phyloP scores from a whole-genome alignment of 2,329 filamentous ascomycete species.

The Coleophoma cylindrospora region DNA sequence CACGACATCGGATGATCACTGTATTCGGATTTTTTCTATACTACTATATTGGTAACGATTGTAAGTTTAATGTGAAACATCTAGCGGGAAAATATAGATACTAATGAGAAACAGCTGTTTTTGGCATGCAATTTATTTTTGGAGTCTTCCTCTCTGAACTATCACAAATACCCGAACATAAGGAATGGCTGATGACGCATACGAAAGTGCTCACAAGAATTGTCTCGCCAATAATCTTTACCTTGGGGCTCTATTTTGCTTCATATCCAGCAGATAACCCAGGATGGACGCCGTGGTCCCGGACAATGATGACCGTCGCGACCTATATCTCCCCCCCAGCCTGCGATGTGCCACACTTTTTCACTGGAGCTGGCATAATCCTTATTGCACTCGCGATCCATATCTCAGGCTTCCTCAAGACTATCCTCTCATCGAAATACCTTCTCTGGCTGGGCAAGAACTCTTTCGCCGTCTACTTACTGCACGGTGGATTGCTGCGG shows the following conservation, averaged over 20 bases:
- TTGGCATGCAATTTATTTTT: conserved; percentile 55
- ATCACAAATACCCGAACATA: conserved; percentile 43
- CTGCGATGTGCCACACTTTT: conserved; percentile 43
- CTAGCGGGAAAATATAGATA: background rate
- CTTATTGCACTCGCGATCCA: conserved; percentile 46
- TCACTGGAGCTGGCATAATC: conserved; percentile 42
- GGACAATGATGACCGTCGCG: conserved; percentile 35
- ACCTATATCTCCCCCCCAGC: conserved; percentile 38
- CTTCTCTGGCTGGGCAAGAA: conserved; percentile 60
- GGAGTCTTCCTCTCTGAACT: conserved; percentile 59
- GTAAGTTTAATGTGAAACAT: conserved; percentile 9
- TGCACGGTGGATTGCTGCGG: conserved; percentile 57
- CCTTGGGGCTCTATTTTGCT: conserved; percentile 50
- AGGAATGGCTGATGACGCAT: conserved; percentile 35
- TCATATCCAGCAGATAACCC: conserved; percentile 54
- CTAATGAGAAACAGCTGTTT: conserved; percentile 28
- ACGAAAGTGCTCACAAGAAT: conserved; percentile 36
- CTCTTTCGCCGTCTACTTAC: conserved; percentile 59
- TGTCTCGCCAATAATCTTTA: conserved; percentile 43
- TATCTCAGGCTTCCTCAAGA: conserved; percentile 45
- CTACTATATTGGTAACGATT: conserved; percentile 31
- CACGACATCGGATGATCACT: conserved; percentile 42
- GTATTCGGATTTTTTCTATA: conserved; percentile 43
- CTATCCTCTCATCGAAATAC: conserved; percentile 45
- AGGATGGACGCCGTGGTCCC: conserved; percentile 50